These are phyloP conservation scores for Blastobotrys serpentis DNA, from an alignment of 1,139 yeast genomes.

Conservation along the genomic window DNA sequence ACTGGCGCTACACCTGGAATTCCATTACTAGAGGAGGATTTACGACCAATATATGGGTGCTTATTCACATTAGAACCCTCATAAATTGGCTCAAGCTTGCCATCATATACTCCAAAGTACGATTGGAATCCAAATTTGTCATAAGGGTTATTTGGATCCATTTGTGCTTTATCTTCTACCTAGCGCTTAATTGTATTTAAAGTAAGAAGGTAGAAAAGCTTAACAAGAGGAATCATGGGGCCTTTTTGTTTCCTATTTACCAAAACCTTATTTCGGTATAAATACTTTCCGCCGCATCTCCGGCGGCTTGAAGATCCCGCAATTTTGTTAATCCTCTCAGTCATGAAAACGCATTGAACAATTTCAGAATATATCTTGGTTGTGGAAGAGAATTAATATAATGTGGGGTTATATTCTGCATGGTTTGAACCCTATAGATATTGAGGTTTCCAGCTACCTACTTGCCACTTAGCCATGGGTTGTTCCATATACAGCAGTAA, in stretches of 20 bases:
- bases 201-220: no score
- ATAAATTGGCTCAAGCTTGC: conserved; percentile 2
- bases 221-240: no score
- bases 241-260: no score
- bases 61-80: neutral
- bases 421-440: no score
- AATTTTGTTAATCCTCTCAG: neutral
- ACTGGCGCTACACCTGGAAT: neutral
- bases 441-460: no score
- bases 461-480: no score
- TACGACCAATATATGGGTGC: neutral
- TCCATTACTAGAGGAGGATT: neutral
- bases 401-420: no score
- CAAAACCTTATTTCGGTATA: neutral
- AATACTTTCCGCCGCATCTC: conserved; percentile 4
- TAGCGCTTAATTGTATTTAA: neutral
- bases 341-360: no score
- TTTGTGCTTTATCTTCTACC: neutral
- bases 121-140: neutral
- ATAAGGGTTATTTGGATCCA: neutral
- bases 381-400: no score
- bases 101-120: neutral
- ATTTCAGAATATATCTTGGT: no score
- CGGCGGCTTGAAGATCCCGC: neutral
- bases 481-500: no score